A percentile compares a stretch with the other conserved stretches of the same genome.
These are phyloP conservation scores for Ustilaginoidea virens DNA, from an alignment of 2,329 filamentous ascomycete species.

Conservation along the genomic window DNA sequence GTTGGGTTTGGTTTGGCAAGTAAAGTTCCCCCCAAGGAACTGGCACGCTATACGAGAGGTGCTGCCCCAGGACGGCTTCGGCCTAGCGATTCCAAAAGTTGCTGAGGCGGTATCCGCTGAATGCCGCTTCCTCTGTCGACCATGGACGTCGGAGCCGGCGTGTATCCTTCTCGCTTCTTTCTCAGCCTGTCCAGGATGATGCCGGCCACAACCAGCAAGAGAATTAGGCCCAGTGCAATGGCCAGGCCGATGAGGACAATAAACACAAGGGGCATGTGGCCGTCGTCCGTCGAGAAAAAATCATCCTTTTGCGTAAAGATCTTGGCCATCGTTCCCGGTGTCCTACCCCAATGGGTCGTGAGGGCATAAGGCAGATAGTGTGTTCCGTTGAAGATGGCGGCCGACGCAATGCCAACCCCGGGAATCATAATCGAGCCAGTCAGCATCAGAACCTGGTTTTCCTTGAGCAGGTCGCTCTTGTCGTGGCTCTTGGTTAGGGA, in stretches of 20 bases:
- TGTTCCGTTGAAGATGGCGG: slow-evolving; percentile 76
- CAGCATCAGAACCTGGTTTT: slow-evolving; percentile 60
- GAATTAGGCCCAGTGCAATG: slow-evolving; percentile 61
- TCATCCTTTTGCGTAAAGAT: slow-evolving; percentile 73
- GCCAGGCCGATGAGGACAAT: slow-evolving; percentile 69
- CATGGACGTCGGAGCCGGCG: slow-evolving; percentile 56
- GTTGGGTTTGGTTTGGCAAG: too few species aligned
- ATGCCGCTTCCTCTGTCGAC: slow-evolving; percentile 44
- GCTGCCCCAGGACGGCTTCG: slow-evolving; percentile 28
- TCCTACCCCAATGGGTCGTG: slow-evolving; percentile 49
- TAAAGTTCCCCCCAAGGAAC: too few species aligned
- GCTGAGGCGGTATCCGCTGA: slow-evolving; percentile 42
- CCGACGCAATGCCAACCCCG: slow-evolving; percentile 66
- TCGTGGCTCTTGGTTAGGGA: slow-evolving; percentile 53
- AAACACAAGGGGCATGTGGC: slow-evolving; percentile 55
- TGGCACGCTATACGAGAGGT: slow-evolving; percentile 37
- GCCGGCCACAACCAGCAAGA: slow-evolving; percentile 61
- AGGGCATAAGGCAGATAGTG: slow-evolving; percentile 65
- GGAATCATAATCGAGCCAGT: slow-evolving; percentile 70
- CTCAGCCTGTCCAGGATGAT: slow-evolving; percentile 61
- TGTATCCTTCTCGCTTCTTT: slow-evolving; percentile 65
- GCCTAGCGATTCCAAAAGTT: slow-evolving; percentile 39
- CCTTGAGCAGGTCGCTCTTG: slow-evolving; percentile 44
- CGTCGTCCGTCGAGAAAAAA: slow-evolving; percentile 48
- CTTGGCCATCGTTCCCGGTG: slow-evolving; percentile 58